Evolutionary conservation across 192 early-diverging fungal genomes (phyloP), one percentile per base, ranked within the genome.

Genomic region (Mortierella hygrophila): DNA sequence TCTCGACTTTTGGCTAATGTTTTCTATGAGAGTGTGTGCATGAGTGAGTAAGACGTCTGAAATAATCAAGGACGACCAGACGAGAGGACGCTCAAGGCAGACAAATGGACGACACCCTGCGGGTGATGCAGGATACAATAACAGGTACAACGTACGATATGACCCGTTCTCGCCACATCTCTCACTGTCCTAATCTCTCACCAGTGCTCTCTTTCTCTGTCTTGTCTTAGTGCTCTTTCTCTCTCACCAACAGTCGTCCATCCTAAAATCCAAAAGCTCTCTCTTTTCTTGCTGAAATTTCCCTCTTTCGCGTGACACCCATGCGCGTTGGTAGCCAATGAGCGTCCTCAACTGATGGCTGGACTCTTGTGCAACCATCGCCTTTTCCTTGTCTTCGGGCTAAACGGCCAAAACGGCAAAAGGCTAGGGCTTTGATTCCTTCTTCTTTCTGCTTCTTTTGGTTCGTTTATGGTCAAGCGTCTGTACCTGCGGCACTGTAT

Each of bases 321-420:
- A 32, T 32, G 60, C 60, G 60, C 60, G 13, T 65, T 65, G 60
- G 60, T 65, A 65, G 60, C 60, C 60, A 65, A 65, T 65, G 60
- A 65, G 29, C 26, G 60, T 65, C 60, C 26, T 32, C 11, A 26
- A 11, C 9, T 0, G 20, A 71, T 71, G 41, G 70, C 38, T 42
- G 70, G 70, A 71, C 38, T 71, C 35, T 71, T 42, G 70, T 41
- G 70, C 70, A 23, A 41, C 70, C 38, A 41, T 38, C 20, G 5
- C 23, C 9, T 10, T 41, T 20, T 41, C 8, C 38, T 71, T 21
- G 21, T 71, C 23, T 41, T 42, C 23, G 38, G 35, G 70, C 35
- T 0, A 42, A 42, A 38, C 41, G 70, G 35, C 41, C n/a, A 71
- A 42, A 71, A 65, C 8, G 29, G 60, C 60, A 32, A 65, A 65